A percentile compares a stretch with the other conserved stretches of the same genome.
Conservation (phyloP, 305 asterid species). For the Fraxinus albicans region DNA sequence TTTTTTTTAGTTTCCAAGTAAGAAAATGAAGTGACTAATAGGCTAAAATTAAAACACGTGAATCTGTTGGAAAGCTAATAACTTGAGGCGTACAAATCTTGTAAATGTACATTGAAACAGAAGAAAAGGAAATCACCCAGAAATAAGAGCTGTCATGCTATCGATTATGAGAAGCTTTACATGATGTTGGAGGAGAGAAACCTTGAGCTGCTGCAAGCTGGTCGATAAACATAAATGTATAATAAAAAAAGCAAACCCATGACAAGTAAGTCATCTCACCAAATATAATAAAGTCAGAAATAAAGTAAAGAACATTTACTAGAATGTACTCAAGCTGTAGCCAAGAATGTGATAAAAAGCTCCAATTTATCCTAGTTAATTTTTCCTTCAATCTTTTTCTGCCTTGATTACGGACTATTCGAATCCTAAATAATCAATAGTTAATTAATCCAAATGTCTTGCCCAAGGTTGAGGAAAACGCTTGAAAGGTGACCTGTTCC, state of each 20-base stretch:
- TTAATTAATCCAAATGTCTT: too few relatives aligned
- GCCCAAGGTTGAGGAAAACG: too few relatives aligned
- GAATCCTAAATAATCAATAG: not conserved
- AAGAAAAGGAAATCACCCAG: constrained; percentile 53
- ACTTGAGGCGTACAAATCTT: not conserved
- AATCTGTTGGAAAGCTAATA: not conserved
- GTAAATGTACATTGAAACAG: not conserved
- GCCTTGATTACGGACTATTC: not conserved
- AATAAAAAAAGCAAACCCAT: not conserved
- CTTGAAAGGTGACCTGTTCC: too few relatives aligned
- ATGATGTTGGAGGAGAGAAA: constrained; percentile 57
- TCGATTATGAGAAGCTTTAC: constrained; percentile 77
- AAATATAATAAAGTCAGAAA: constrained; percentile 8
- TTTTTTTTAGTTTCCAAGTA: not conserved
- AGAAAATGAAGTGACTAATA: not conserved
- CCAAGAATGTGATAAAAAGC: constrained; percentile 3
- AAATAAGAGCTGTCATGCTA: constrained; percentile 85
- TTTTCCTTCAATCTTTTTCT: constrained; percentile 2
- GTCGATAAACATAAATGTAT: constrained; percentile 18
- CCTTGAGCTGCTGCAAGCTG: constrained; percentile 77
- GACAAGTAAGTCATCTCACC: constrained; percentile 7
- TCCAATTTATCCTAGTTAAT: constrained; percentile 1
- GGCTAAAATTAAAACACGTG: not conserved
- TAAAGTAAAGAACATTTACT: not conserved
- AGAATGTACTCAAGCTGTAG: not conserved